Conservation (phyloP, 1,284 basidiomycete species). For the Anthracocystis panici-leucophaei region DNA sequence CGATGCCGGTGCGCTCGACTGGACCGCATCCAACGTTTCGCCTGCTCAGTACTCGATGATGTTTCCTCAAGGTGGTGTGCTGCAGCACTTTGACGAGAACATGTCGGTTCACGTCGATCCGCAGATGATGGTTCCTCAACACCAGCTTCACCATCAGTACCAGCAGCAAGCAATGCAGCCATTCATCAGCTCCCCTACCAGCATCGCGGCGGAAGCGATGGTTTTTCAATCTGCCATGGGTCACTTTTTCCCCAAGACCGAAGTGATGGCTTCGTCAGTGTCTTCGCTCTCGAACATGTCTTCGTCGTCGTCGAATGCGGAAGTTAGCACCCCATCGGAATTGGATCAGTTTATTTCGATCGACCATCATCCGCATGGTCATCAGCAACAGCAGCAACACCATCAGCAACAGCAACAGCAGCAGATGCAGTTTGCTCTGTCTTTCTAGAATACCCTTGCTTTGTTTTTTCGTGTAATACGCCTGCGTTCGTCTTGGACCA, state of each 20-base stretch:
- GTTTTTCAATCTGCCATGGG: conserved; percentile 44
- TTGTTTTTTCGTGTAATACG: conserved; percentile 2
- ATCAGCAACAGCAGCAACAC: conserved; percentile 2
- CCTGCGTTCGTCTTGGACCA: neutral
- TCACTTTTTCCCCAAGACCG: conserved; percentile 49
- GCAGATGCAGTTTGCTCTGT: conserved; percentile 11
- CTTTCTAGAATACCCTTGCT: conserved; percentile 17
- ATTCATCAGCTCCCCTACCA: conserved; percentile 18
- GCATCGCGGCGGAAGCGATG: conserved; percentile 29
- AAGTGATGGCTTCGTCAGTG: conserved; percentile 12
- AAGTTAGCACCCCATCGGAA: conserved; percentile 26
- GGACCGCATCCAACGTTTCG: conserved; percentile 26
- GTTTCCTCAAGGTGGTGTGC: conserved; percentile 9
- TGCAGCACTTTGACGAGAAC: neutral
- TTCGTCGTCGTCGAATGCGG: conserved; percentile 20
- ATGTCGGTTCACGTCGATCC: conserved; percentile 21
- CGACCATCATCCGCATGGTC: conserved; percentile 4
- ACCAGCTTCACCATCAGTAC: neutral
- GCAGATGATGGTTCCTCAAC: conserved; percentile 17
- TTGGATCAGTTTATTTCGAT: conserved; percentile 36
- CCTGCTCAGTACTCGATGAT: conserved; percentile 36
- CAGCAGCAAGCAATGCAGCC: conserved; percentile 12
- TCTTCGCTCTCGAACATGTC: conserved; percentile 22
- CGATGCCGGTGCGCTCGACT: conserved; percentile 45
- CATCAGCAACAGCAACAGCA: conserved; percentile 18